Percentiles rank a stretch among this genome's conserved stretches.
Evolutionary conservation across 306 rosid genomes (phyloP).

Genomic region (Cotoneaster glaucophyllus): DNA sequence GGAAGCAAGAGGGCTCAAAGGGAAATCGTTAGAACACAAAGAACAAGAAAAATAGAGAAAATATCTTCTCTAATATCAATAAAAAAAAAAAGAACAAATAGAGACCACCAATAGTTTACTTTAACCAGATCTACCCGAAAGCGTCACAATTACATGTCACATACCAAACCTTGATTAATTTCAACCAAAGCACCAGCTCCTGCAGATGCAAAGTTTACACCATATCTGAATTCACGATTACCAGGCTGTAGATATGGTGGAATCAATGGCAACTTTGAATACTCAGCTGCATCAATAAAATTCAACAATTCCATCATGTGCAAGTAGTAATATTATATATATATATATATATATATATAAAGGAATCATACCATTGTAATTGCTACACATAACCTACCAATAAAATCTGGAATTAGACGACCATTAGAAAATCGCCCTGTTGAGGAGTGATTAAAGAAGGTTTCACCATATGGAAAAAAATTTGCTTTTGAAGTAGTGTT

Average conservation of each 20-base stretch:
- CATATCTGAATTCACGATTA: background rate
- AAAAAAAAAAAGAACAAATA: too few species aligned
- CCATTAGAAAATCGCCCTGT: conserved; percentile 42
- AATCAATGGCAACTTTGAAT: conserved; percentile 27
- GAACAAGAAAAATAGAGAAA: too few species aligned
- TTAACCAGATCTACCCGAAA: too few species aligned
- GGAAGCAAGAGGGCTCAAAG: too few species aligned
- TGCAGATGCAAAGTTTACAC: conserved; percentile 41
- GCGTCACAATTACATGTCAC: background rate
- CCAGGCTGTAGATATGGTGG: conserved; percentile 35
- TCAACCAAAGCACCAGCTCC: conserved; percentile 33
- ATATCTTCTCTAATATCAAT: too few species aligned
- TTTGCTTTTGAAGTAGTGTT: conserved; percentile 6
- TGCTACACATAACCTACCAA: conserved; percentile 13
- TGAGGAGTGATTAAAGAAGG: conserved; percentile 24
- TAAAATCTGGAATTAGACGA: conserved; percentile 34
- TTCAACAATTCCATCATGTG: too few species aligned
- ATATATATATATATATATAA: background rate
- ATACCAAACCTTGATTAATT: conserved; percentile 15
- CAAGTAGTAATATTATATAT: too few species aligned
- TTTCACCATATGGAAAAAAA: conserved; percentile 30
- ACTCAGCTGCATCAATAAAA: conserved; percentile 23
- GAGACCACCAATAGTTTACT: too few species aligned
- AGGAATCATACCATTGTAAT: too few species aligned
- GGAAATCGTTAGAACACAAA: too few species aligned